Evolutionary conservation across 164 flowering plant species (phyloP).

Genomic region (Tetracentron sinense): DNA sequence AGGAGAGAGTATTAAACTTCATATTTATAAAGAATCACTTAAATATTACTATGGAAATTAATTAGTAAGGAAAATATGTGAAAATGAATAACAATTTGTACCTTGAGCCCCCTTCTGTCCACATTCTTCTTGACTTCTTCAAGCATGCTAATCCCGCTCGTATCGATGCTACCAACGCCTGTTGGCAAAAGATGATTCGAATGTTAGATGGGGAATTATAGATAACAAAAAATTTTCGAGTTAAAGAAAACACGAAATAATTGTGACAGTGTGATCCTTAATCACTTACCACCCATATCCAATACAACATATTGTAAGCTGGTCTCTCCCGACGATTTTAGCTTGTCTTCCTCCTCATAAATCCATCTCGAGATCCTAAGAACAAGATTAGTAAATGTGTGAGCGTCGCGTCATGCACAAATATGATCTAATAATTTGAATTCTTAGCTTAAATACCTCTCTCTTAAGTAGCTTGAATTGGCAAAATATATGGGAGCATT

Average conservation of each 20-base stretch:
- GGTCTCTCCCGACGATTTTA: conserved; percentile 36
- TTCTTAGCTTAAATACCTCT: conserved; percentile 37
- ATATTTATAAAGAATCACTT: neutral
- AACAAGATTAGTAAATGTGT: neutral
- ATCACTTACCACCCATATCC: conserved; percentile 54
- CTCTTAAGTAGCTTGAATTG: conserved; percentile 63
- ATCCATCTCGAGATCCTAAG: conserved; percentile 59
- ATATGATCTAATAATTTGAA: no score
- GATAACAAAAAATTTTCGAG: no score
- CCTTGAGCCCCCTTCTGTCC: conserved; percentile 61
- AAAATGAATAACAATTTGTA: conserved; percentile 14
- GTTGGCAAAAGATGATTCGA: conserved; percentile 4
- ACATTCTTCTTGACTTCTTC: conserved; percentile 55
- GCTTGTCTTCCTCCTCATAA: conserved; percentile 67
- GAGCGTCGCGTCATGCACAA: no score
- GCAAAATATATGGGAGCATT: conserved; percentile 72
- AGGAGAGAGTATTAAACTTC: no score
- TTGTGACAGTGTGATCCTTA: neutral
- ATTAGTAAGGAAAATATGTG: no score
- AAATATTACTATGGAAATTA: neutral
- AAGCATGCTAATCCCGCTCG: conserved; percentile 79
- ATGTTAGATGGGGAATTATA: neutral
- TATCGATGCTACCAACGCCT: conserved; percentile 75
- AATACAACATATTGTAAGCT: conserved; percentile 67
- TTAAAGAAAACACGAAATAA: no score